A percentile compares a stretch with the other conserved stretches of the same genome.
These are phyloP conservation scores for Bullera alba DNA, from an alignment of 768 basidiomycete species.

Conservation along the genomic window DNA sequence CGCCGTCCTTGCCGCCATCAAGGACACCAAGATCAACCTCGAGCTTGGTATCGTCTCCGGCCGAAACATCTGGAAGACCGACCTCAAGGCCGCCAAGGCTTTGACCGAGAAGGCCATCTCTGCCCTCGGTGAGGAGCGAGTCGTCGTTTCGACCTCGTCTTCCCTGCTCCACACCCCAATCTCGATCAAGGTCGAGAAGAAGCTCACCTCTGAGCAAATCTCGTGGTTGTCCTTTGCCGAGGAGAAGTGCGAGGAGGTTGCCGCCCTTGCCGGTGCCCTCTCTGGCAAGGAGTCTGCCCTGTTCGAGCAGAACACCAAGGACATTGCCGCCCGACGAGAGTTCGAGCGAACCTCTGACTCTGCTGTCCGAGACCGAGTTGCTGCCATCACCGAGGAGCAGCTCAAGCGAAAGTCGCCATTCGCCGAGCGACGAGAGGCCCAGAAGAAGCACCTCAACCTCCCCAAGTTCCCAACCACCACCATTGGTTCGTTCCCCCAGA, in stretches of 20 bases:
- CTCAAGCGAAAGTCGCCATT: constrained; percentile 85
- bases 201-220: constrained; percentile 78
- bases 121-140: constrained; percentile 68
- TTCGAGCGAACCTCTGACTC: constrained; percentile 93
- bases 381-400: constrained; percentile 76
- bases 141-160: constrained; percentile 90
- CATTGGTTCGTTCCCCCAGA: constrained; percentile 99
- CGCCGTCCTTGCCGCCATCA: constrained; percentile 70
- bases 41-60: constrained; percentile 96
- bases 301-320: constrained; percentile 78
- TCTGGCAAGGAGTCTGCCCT: constrained; percentile 74
- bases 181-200: constrained; percentile 83
- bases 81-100: constrained; percentile 75
- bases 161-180: constrained; percentile 98
- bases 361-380: constrained; percentile 88
- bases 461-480: constrained; percentile 98
- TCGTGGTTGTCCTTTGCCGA: constrained; percentile 98
- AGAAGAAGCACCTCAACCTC: constrained; percentile 78
- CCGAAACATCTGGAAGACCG: constrained; percentile 99
- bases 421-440: constrained; percentile 74
- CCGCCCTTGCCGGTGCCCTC: constrained; percentile 73
- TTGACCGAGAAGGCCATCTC: constrained; percentile 76
- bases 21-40: constrained; percentile 68
- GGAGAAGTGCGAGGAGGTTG: constrained; percentile 89
- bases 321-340: constrained; percentile 87